Conservation (phyloP, 192 early-diverging fungal species). For the Chytriomyces sp. region DNA sequence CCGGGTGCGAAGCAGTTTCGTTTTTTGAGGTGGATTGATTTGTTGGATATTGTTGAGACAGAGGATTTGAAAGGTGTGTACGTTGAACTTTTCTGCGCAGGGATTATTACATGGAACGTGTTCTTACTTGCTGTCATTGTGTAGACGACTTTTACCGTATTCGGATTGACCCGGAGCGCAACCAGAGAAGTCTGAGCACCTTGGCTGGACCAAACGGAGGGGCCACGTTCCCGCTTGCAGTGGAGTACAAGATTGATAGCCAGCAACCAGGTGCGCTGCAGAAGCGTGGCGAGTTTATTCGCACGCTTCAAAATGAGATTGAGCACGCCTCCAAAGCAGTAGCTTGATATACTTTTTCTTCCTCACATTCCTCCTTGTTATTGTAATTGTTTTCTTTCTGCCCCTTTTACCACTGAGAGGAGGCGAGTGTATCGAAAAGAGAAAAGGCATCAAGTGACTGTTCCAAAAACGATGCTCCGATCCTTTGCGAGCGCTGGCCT, state of each 20-base stretch:
- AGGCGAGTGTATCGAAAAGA: no score
- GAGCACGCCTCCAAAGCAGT: not conserved
- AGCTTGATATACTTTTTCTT: not conserved
- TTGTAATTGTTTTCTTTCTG: no score
- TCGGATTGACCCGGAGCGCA: not conserved
- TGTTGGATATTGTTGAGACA: conserved; percentile 43
- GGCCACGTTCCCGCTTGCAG: not conserved
- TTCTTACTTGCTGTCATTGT: not conserved
- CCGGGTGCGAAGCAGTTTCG: not conserved
- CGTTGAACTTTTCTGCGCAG: not conserved
- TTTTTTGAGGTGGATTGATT: conserved; percentile 54
- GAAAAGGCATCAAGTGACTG: no score
- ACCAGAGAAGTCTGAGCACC: conserved; percentile 18
- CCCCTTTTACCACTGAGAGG: no score
- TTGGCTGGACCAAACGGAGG: not conserved
- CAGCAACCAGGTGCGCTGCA: not conserved
- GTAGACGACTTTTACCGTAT: conserved; percentile 23
- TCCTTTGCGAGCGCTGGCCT: not conserved
- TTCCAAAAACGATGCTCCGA: no score
- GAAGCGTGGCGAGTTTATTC: not conserved
- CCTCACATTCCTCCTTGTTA: no score
- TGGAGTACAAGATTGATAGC: conserved; percentile 30
- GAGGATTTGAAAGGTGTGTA: conserved; percentile 36
- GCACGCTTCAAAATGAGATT: conserved; percentile 16
- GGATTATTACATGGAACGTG: not conserved